Evolutionary conservation across 139 green algal species (phyloP), one percentile per base, ranked within the genome.

Genomic region (Trebouxia sp.): DNA sequence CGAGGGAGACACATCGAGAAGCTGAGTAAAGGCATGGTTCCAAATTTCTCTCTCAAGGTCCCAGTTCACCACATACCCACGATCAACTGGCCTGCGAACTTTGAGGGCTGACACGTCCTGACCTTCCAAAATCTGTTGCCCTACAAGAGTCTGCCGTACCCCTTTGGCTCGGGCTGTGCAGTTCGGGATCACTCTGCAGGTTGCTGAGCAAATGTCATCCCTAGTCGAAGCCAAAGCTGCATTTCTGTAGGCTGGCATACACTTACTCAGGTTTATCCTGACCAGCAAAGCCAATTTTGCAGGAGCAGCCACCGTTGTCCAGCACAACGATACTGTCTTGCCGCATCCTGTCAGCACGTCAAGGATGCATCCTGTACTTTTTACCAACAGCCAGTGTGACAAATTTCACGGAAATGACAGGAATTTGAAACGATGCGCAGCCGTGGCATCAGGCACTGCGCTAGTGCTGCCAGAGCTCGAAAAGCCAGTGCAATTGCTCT

Each of bases 11-110:
- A 83, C 30, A 47, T 82, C 32, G 32, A 93, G 72, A 32, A 84
- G 15, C 7, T 50, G 42, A 5, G 51, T 84, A 32, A 88, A 76
- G 0, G 76, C 47, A 7, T 86, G 86, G 5, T 50, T 53, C 92
- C 92, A 96, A 74, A 98, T 94, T 26, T 96, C 93, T 1, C 84
- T 76, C 89, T 98, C 83, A 66, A 97, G 62, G 8, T 97, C 91
- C 85, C 85, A 92, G 67, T 91, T 93, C 12, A 97, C 89, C n/a
- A 97, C 74, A 78, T 95, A 97, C 17, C 94, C 94, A 45, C 87
- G 87, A 70, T 98, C 93, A 53, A 95, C 75, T 26, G 93, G 93
- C 5, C 94, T 82, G 6, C 88, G 81, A 35, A 97, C 26, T 8
- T 39, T 83, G 28, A 98, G 76, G 3, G 88, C 87, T 0, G 88